Base-by-base conservation (phyloP, 2,329 filamentous ascomycete species). In the Colletotrichum gigasporum region DNA sequence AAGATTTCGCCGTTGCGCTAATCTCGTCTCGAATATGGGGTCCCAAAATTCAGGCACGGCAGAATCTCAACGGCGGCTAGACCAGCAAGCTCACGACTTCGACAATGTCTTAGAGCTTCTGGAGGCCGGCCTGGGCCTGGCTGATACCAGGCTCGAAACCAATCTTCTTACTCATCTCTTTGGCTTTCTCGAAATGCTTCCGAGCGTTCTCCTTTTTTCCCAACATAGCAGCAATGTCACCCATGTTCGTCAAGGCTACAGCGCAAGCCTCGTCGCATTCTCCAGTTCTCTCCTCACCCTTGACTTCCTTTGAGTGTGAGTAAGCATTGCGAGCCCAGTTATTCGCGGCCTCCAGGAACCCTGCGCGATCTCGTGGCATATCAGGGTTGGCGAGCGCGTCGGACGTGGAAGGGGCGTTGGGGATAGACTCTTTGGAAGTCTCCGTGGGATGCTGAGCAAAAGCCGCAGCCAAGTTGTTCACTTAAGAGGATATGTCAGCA, bases 241-340 rank as follows among this genome's bases (percentile, higher is more conserved):
- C 95, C 55, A 97, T 85, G 73, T 96, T 97, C 76, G 93, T 91
- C n/a, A 92, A 88, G 7, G 94, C 91, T 5, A 91, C 91, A 2
- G 91, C 91, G 72, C 94, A 97, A 2, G 91, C 92, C 59, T 91
- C 77, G 74, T 97, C 93, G 72, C 95, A 97, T 72, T 97, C 93
- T 51, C 90, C 84, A 2, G 88, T 92, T 39, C 92, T 83, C 3
- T 87, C 80, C 0, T 91, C 87, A 4, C 89, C 86, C 58, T 84
- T 78, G 41, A 96, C 90, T 26, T 87, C 85, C 7, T 82, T 82
- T 2, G 90, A 88, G 60, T 93, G 86, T 20, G 84, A 82, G 32
- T 94, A 79, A 3, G 94, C 91, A 72, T 95, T 95, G 53, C 86
- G 80, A 5, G 93, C 92, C 94, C 94, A 97, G 68, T 88, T 86